Base-by-base conservation (phyloP, 345 rosid species). In the Diplotaxis tenuifolia region DNA sequence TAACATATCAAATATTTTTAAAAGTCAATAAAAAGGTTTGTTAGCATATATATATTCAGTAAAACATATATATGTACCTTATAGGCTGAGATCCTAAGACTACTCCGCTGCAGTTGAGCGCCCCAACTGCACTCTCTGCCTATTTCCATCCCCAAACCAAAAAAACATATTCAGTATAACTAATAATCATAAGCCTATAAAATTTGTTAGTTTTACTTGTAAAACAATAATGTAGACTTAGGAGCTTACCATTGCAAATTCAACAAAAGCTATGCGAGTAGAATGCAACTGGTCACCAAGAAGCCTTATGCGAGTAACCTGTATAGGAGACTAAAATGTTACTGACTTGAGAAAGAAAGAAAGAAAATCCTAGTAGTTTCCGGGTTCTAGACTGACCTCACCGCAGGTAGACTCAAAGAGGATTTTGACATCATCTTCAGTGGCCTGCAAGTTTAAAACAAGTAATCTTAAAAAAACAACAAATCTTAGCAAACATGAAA, bases 281-380 rank as follows among this genome's bases (percentile, higher is more conserved):
- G 91, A 88, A 79, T 92, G 98, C 72, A 84, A 74, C n/a, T 87
- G 81, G 74, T 90, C 98, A 54, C 98, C 96, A 67, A 88, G 81
- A 68, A 92, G 88, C 86, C 95, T 90, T 86, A 92, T 66, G 67
- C 88, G 91, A 65, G 88, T 88, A 42, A 92, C 92, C 96, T 92
- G 77, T 21, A 31, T 7, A 28, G 7, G 2, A 9, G 27, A 63
- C 11, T 3, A n/a, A 69, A 8, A 21, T 58, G 61, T 1, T 74
- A 11, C 18, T 65, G 21, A 45, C 45, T 18, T 10, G 8, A 28
- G 49, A 68, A 22, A 67, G n/a, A 32, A n/a, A n/a, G 18, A 42
- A 19, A 32, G 7, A 45, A 65, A 5, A 54, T 54, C 21, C 29
- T 2, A 38, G 21, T 14, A 53, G 45, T 38, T 65, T 42, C 49